Evolutionary conservation across 306 rosid genomes (phyloP), one percentile per base, ranked within the genome.

Genomic region (Gastrolobium bilobum): DNA sequence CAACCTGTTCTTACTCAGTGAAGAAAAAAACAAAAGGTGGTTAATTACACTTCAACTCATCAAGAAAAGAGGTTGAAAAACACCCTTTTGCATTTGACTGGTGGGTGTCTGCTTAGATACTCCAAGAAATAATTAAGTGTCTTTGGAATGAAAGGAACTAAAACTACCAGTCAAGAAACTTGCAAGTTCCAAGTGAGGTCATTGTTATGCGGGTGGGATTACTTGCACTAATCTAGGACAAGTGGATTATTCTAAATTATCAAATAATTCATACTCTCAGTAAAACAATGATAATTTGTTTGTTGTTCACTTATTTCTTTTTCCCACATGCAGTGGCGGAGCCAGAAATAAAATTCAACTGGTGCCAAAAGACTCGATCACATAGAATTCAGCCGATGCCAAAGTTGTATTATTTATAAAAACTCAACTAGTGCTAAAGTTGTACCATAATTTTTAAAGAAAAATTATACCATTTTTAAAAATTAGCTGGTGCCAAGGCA

Each of bases 121-220:
- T 60, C 13, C 34, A 33, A 78, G 31, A 54, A 72, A 42, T 34
- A 71, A 48, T 46, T 38, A 2, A 34, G 30, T 51, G 30, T 51
- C 44, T 77, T 68, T 35, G 15, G 34, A 53, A 68, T 53, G 5
- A n/a, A 79, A 56, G 5, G n/a, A 39, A 54, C 10, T 10, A 60
- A 66, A 83, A 84, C 90, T 83, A 75, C 87, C 83, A 62, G 91
- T 90, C 91, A 81, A 69, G 57, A 67, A 82, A 82, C 72, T 47
- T 50, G 10, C 48, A 33, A 71, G 14, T 20, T 50, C 14, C 48
- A 33, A 71, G 14, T 20, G 56, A 38, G 13, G 35, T 64, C 5
- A 14, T 30, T 71, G 20, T 40, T 0, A 5, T 6, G 71, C 13
- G 64, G 46, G 69, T 47, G 53, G 15, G 2, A 29, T 46, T 29